Base-by-base conservation (phyloP, 345 rosid species). In the Xanthoceras sorbifolium region DNA sequence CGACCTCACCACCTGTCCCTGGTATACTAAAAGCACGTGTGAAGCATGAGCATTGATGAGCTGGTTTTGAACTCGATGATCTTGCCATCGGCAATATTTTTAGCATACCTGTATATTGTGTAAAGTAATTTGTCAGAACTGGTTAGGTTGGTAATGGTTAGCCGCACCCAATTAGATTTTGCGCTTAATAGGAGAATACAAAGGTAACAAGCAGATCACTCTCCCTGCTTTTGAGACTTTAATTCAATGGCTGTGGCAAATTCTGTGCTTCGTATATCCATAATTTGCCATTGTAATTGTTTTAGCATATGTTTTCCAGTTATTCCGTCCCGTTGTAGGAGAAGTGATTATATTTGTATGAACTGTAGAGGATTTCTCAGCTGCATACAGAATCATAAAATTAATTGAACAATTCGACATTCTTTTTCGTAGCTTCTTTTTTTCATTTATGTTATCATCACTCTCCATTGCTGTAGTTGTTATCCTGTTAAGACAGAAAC, bases 1-100 rank as follows among this genome's bases (percentile, higher is more conserved):
- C 97, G 23, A 81, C 88, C 55, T 89, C 94, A 9, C 89, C 87
- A 9, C 90, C 89, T 14, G 77, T 85, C 57, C 94, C 93, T 3
- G 96, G 91, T 75, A 92, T 85, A 65, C 73, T 90, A 42, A 90
- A 89, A 79, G 84, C 91, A 7, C 88, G 88, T 5, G 89, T 89
- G 80, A 95, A 93, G 87, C 91, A 84, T 64, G 99, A 95, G 87
- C 90, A 89, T 48, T 90, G 82, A 83, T 77, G 54, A 38, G 59
- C 32, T n/a, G 31, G 69, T 76, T 72, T 70, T 67, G 57, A 32
- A 78, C 67, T 71, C 25, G 28, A 40, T 70, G 68, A 44, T 77
- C 76, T 75, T 40, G 61, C 71, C 65, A 32, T 29, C 72, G 66
- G 83, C 76, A 52, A 57, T 75, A 23, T 42, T 82, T 78, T 85